A percentile compares a stretch with the other conserved stretches of the same genome.
Conservation (phyloP, 2,329 filamentous ascomycete species). For the Hysterium pulicare region DNA sequence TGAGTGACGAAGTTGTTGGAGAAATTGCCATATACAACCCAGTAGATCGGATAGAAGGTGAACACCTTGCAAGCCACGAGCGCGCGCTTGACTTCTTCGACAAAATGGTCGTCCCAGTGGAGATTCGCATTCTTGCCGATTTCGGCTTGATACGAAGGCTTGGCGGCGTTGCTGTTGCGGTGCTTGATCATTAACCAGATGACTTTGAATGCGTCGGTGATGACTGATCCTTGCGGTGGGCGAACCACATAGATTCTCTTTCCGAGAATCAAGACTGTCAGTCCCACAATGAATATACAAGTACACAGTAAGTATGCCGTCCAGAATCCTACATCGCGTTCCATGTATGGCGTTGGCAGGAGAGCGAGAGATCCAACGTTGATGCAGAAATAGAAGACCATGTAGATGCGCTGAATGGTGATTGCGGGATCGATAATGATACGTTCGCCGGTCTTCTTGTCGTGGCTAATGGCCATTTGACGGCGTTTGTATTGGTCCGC, state of each 20-base stretch:
- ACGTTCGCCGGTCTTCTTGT: conserved; percentile 44
- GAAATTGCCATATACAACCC: conserved; percentile 43
- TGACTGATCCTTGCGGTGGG: conserved; percentile 37
- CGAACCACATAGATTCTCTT: conserved; percentile 38
- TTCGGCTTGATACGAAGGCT: conserved; percentile 61
- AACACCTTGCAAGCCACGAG: conserved; percentile 68
- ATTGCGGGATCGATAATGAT: conserved; percentile 47
- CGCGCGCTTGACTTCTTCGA: conserved; percentile 68
- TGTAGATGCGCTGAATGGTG: conserved; percentile 49
- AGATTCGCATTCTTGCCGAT: conserved; percentile 43
- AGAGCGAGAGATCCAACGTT: conserved; percentile 68
- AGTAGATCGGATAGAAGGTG: conserved; percentile 46
- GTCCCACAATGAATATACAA: conserved; percentile 63
- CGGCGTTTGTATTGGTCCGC: conserved; percentile 47
- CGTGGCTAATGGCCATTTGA: conserved; percentile 40
- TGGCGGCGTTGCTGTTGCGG: conserved; percentile 59
- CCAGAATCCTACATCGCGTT: conserved; percentile 68
- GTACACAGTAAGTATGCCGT: conserved; percentile 62
- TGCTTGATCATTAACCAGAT: conserved; percentile 56
- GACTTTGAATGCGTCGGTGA: conserved; percentile 53
- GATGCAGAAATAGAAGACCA: conserved; percentile 71
- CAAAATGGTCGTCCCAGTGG: conserved; percentile 67
- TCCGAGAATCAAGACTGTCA: conserved; percentile 48
- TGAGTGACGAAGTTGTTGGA: conserved; percentile 47
- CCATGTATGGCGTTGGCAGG: conserved; percentile 68